Evolutionary conservation across 2,329 filamentous ascomycete species (phyloP), one percentile per base, ranked within the genome.

Genomic region (Colletotrichum higginsianum): DNA sequence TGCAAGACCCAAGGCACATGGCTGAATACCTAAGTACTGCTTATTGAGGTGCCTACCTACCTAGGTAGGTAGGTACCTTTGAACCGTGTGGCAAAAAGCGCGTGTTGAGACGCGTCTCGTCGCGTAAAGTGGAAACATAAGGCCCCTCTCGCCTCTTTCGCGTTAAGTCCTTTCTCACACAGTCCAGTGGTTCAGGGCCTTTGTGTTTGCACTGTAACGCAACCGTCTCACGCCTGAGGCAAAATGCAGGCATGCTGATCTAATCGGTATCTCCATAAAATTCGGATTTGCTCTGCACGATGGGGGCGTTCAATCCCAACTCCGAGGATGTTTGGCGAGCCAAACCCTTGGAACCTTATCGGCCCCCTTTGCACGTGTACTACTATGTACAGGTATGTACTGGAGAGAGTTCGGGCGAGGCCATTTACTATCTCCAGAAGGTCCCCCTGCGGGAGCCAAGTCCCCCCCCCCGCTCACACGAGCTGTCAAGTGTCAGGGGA

Each of bases 401-500:
- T 38, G 35, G 35, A 38, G 35, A 38, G 8, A 44, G n/a, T 23
- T 26, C n/a, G 38, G n/a, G 16, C 23, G 15, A 44, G 42, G 55
- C 55, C 30, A 58, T 26, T 44, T 18, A 16, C 13, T 15, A 2
- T 26, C 26, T 42, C 7, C 21, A 44, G 21, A 11, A 44, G 56
- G 15, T 44, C 40, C 21, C 21, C 38, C 21, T 42, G 56, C 21
- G 40, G 40, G 42, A 58, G 23, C 15, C 40, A 58, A 11, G 3
- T 21, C 13, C n/a, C 12, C 13, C n/a, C 12, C 23, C 40, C 38
- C 40, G 21, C 56, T 16, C 42, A 58, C 21, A 46, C 56, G 55
- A 58, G 56, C 56, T 58, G 40, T n/a, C 40, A 58, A n/a, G 38
- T 58, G 40, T n/a, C 40, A 58, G 38, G 21, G 21, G 30, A 58